phyloP scores from a whole-genome alignment of 768 basidiomycete genomes.

The Pleurotus tuber-regium region DNA sequence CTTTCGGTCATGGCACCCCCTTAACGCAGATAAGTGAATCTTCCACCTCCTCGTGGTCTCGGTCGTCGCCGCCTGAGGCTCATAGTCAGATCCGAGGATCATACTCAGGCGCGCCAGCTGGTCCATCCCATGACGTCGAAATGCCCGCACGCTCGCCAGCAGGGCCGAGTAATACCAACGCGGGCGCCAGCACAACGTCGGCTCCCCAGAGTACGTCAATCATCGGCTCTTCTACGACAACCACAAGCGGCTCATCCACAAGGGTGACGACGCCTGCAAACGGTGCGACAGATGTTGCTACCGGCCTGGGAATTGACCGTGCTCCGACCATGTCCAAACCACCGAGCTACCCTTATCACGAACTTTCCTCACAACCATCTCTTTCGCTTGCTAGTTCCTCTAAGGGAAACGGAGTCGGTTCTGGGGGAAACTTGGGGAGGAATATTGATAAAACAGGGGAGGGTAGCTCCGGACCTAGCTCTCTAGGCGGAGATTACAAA shows the following conservation, averaged over 20 bases:
- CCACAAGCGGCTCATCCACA: background rate
- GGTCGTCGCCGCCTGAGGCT: background rate
- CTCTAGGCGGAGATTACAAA: too few relatives aligned
- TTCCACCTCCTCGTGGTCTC: background rate
- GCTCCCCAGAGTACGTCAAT: too few relatives aligned
- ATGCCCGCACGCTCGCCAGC: background rate
- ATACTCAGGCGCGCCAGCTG: background rate
- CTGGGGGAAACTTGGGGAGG: background rate
- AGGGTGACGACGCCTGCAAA: background rate
- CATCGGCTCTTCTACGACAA: background rate
- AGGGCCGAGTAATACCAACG: background rate
- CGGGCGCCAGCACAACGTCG: too few relatives aligned
- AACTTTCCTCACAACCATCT: too few relatives aligned
- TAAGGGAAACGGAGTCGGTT: background rate
- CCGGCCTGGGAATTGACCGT: background rate
- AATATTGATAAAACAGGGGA: too few relatives aligned
- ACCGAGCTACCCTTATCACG: constrained; percentile 7
- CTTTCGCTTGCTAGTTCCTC: background rate
- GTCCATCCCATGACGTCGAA: background rate
- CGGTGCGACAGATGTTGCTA: background rate
- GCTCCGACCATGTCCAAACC: background rate
- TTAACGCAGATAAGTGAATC: constrained; percentile 8
- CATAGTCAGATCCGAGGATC: background rate
- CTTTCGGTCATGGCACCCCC: constrained; percentile 2
- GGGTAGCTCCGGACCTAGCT: too few relatives aligned